Evolutionary conservation across 2,329 filamentous ascomycete species (phyloP), one percentile per base, ranked within the genome.

Genomic region (Neofusicoccum parvum): DNA sequence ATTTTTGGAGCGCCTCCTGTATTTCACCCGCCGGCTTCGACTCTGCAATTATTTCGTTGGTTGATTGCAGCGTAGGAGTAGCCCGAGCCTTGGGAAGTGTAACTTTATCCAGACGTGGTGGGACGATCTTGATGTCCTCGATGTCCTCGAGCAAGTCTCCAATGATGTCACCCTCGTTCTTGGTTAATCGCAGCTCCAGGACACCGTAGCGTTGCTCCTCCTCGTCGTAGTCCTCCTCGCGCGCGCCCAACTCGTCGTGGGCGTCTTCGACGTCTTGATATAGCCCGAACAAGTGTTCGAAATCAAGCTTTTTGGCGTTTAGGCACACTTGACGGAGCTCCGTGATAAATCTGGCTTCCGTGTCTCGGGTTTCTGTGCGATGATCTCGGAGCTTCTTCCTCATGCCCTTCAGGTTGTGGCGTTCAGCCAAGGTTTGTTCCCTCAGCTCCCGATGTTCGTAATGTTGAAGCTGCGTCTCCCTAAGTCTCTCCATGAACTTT

Each of bases 181-280:
- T 32, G 2, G 9, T 34, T 23, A 49, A 14, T 14, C 27, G 32
- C 17, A 14, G 39, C 3, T 50, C 59, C 12, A 43, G 10, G 10
- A 37, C 23, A 15, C 50, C 36, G 46, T 62, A 62, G 5, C 20
- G 17, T 11, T 20, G 10, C 32, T 62, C 59, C 11, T 39, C 46
- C 6, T 41, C 11, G 1, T 62, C 59, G 12, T 50, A 62, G 17
- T 62, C 59, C 20, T 62, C 59, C 32, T 62, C 59, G 17, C 6
- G 20, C 5, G 4, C 48, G 2, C 59, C 59, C 1, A 62, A 20
- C 4, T 10, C 34, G 7, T 62, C 48, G 6, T 41, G 59, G 5
- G 32, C 46, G 3, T 50, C 9, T 39, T 27, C 39, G 14, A 41
- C 17, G 3, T 39, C 15, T 14, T 62, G 14, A 20, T 51, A 62